Percentiles rank a stretch among this genome's conserved stretches.
Evolutionary conservation across 2,329 filamentous ascomycete species (phyloP).

Genomic region (Davidsoniella neocaledoniae): DNA sequence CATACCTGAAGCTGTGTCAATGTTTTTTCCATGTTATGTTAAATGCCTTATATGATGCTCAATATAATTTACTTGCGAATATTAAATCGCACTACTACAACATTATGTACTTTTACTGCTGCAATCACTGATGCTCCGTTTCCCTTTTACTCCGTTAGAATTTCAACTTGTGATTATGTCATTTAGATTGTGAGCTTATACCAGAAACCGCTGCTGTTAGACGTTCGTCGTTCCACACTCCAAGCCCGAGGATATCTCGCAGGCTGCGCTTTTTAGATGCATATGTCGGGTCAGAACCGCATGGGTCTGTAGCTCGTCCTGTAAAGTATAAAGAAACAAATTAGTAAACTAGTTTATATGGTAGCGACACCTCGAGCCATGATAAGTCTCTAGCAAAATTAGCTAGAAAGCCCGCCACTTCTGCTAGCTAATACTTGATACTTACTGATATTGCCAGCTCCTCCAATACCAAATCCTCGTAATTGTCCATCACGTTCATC

Average conservation of each 20-base stretch:
- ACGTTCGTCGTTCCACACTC: conserved; percentile 6
- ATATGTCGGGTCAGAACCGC: conserved; percentile 9
- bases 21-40: too few species aligned
- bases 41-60: too few species aligned
- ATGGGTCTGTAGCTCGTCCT: conserved; percentile 17
- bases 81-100: neutral
- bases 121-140: neutral
- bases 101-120: neutral
- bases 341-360: neutral
- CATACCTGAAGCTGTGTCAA: neutral
- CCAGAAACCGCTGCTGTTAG: neutral
- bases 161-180: too few species aligned
- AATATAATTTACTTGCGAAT: too few species aligned
- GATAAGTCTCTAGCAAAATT: neutral
- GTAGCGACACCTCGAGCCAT: neutral
- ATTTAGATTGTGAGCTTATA: neutral
- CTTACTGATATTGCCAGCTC: conserved; percentile 24
- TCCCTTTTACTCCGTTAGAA: too few species aligned
- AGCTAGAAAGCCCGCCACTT: too few species aligned
- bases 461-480: conserved; percentile 25
- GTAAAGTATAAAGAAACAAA: too few species aligned
- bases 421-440: conserved; percentile 3
- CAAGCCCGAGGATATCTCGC: conserved; percentile 5
- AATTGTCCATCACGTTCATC: conserved; percentile 18
- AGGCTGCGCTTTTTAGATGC: conserved; percentile 5